Base-by-base conservation (phyloP, 257 asterid species). In the Craterostigma plantagineum region DNA sequence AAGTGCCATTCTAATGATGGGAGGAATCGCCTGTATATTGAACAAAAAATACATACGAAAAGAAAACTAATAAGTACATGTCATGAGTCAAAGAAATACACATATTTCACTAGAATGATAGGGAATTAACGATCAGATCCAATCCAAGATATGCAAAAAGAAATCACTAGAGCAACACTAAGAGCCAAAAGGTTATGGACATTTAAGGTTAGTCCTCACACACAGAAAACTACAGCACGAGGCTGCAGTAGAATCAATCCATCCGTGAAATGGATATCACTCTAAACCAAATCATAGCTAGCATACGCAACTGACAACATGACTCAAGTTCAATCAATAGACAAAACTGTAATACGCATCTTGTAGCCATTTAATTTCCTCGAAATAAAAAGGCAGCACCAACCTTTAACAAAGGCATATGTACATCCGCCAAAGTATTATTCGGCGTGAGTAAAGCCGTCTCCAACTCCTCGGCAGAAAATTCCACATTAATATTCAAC, bases 381-480 rank as follows among this genome's bases (percentile, higher is more conserved):
- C 18, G 2, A 11, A 36, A 36, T 48, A 18, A 43, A 10, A 38
- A 14, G 52, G 59, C 34, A 51, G 41, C 38, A 65, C 75, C 43
- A 39, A 75, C 77, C 80, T 83, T 90, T 50, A 83, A 60, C 66
- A 90, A 53, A 10, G 99, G 99, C 68, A 90, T 90, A 58, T 90
- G 99, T 65, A 90, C 70, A 53, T 79, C 92, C 41, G 69, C 93
- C 60, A 90, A 75, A 14, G 92, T 79, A 45, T 62, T 68, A 55
- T 90, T 90, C 0, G 99, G 99, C 10, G 61, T 56, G 34, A 90
- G 64, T 72, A 90, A 61, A 11, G 99, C 94, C 13, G 99, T 90
- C 71, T 90, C 99, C 46, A 90, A 66, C 70, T 90, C 99, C 71
- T 90, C 99, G 0, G 75, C 92, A 0, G 99, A 75, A 50, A 79